These are phyloP conservation scores for Verticillium nonalfalfae DNA, from an alignment of 2,329 filamentous ascomycete species.

Conservation along the genomic window DNA sequence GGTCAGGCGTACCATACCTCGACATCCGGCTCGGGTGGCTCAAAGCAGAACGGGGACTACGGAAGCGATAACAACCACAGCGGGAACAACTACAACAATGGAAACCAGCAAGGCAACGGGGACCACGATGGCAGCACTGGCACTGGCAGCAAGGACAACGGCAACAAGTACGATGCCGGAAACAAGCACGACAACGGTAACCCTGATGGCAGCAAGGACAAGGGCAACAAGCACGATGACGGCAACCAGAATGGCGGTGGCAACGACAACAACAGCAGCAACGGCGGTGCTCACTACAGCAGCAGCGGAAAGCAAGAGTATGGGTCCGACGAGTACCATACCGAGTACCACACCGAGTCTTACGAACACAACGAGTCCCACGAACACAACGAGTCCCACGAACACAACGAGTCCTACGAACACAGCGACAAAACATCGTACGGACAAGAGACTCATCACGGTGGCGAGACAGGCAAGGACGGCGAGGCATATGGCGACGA, in stretches of 20 bases:
- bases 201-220: not conserved
- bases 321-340: no score
- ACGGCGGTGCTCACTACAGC: not conserved
- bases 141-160: not conserved
- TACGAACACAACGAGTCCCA: no score
- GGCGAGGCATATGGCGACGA: not conserved
- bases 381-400: no score
- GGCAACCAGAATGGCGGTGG: not conserved
- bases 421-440: not conserved
- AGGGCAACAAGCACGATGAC: not conserved
- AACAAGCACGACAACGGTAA: not conserved
- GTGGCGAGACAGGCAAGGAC: not conserved
- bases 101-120: conserved; percentile 19
- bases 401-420: no score
- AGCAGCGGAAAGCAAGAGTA: not conserved
- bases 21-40: not conserved
- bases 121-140: conserved; percentile 14
- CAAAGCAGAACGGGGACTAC: not conserved
- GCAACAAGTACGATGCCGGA: not conserved
- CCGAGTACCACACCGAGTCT: no score
- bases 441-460: not conserved
- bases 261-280: not conserved
- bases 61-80: not conserved
- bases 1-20: conserved; percentile 12
- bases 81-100: conserved; percentile 6